Conservation (phyloP, 306 rosid genomes). For the Ceratonia siliqua region DNA sequence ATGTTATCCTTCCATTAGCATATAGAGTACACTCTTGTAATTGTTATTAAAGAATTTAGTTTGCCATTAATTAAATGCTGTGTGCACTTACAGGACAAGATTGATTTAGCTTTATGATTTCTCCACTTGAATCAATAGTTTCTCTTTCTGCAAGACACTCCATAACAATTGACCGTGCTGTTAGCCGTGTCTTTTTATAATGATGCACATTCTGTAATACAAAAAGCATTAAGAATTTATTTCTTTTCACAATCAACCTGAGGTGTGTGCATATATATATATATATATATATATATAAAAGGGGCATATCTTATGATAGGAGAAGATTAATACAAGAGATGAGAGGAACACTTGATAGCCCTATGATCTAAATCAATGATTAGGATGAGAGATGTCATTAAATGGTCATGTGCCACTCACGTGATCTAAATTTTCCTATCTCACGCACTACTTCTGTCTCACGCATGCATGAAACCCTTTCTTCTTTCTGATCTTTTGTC, state of each 20-base stretch:
- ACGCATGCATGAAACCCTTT: too few species aligned
- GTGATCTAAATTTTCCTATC: too few species aligned
- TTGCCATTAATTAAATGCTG: not conserved
- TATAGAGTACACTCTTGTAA: not conserved
- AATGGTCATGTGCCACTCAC: too few species aligned
- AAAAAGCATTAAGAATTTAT: not conserved
- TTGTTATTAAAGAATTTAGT: not conserved
- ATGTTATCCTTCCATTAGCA: not conserved
- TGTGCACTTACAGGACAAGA: constrained; percentile 58
- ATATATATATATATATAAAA: too few species aligned
- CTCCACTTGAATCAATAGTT: constrained; percentile 52
- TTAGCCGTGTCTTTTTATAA: constrained; percentile 58
- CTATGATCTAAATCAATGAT: too few species aligned
- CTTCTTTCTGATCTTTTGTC: too few species aligned
- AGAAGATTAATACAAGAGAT: too few species aligned
- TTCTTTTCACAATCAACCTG: not conserved
- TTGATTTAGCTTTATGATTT: constrained; percentile 47
- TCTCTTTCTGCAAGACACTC: constrained; percentile 55
- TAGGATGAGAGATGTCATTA: too few species aligned
- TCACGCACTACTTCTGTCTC: too few species aligned
- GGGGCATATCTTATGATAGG: too few species aligned
- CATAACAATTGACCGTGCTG: constrained; percentile 50
- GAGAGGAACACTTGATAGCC: too few species aligned
- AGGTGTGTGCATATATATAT: not conserved
- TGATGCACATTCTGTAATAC: constrained; percentile 48